Base-by-base conservation (phyloP, 2,329 filamentous ascomycete species). In the Pyricularia grisea region DNA sequence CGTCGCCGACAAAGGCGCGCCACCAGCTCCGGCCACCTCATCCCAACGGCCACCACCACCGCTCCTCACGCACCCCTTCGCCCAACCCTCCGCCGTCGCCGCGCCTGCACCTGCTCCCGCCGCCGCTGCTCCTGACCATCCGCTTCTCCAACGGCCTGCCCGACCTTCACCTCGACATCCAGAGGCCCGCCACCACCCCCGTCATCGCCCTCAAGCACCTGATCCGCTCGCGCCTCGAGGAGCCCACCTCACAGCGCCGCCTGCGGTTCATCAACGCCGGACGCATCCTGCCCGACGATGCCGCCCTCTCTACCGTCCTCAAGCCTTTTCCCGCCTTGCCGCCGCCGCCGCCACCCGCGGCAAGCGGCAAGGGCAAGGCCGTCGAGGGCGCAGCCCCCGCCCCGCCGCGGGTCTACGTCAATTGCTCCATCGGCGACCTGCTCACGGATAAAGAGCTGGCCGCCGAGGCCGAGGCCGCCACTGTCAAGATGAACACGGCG, bases 221-320 rank as follows among this genome's bases (percentile, higher is more conserved):
- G 67, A 92, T 98, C 76, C 93, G 95, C 73, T 79, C 83, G 10
- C 85, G 90, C 65, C 87, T 97, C 27, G 84, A 89, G 6, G 75
- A 81, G 42, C 80, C 86, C 42, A 84, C 89, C 72, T 86, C 68
- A 2, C 66, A 86, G 61, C 88, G 88, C 71, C 90, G 93, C 50
- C 87, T 98, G 36, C 92, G 94, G 70, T 88, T 99, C 72, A 97
- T 98, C 77, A 89, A 97, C 78, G 88, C 92, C 67, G 95, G 95
- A 71, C 93, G 92, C 76, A 90, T 97, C 70, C 88, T 98, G 67
- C 85, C 90, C 72, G 94, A 97, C 77, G 80, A 83, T 50, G 84
- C 87, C 11, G 85, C 91, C 6, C 83, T 99, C 30, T 84, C 87
- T 70, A 80, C 84, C 50, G 90, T 90, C 1, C 83, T 98, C 65